Evolutionary conservation across 306 rosid genomes (phyloP), one percentile per base, ranked within the genome.

Genomic region (Fagus crenata): DNA sequence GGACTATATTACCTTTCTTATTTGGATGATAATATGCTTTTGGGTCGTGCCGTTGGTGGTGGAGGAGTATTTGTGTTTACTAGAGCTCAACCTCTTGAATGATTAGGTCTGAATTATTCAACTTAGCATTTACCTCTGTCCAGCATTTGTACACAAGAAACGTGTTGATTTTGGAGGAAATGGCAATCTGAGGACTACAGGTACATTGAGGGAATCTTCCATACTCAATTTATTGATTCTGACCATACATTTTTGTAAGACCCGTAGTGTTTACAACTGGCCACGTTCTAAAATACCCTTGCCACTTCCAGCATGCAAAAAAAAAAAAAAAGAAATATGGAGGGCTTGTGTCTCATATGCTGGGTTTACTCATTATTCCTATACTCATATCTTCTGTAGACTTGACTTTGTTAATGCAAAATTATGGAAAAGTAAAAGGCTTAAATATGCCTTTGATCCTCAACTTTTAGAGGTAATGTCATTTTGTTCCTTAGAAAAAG

Each of bases 21-120:
- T 79, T 80, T 95, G 89, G 98, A 95, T 67, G 82, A 84, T 46
- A 90, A 90, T 75, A 79, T 95, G 96, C 97, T 92, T 77, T 75
- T 95, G 95, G 98, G 98, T 13, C 97, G 97, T 53, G 91, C 98
- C 5, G 96, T 92, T 78, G 98, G 92, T 31, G 96, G 97, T 2
- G 98, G 97, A 46, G 98, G 98, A 39, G 91, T 89, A 1, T 95
- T 95, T 81, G 93, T 95, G 67, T 95, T 95, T 75, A 90, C 92
- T 0, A 90, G 81, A 90, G 87, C 95, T 73, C 98, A 92, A 78
- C 81, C 92, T 75, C 93, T 92, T 36, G 72, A 73, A 49, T 89
- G 81, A 75, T 72, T 69, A 69, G 73, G 73, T 67, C 67, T 7
- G 6, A 32, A 39, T 51, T 46, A 46, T 46, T 73, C 54, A 49